Conservation (phyloP, 208 protist species). For the Strigomonas galati region DNA sequence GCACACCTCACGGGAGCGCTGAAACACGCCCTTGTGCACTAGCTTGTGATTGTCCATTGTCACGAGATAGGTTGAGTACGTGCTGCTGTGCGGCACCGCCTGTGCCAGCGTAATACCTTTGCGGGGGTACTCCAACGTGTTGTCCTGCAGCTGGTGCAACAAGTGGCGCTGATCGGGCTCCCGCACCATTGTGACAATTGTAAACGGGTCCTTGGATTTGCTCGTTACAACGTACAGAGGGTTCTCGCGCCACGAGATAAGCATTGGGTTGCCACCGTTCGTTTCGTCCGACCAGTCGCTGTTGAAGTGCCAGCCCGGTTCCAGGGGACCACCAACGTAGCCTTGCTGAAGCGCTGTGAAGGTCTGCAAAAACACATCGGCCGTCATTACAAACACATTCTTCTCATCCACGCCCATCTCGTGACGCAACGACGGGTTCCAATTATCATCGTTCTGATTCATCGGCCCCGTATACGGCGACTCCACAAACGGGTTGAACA, state of each 20-base stretch:
- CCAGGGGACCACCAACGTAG: constrained; percentile 29
- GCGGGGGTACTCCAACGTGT: constrained; percentile 66
- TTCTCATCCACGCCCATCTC: constrained; percentile 28
- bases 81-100: constrained; percentile 29
- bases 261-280: constrained; percentile 71
- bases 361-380: constrained; percentile 76
- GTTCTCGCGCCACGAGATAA: constrained; percentile 83
- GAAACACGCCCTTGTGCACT: constrained; percentile 83
- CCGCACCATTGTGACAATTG: constrained; percentile 65
- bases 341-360: constrained; percentile 74
- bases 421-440: constrained; percentile 30
- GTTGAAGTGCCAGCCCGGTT: constrained; percentile 75
- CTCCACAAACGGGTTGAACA: constrained; percentile 53
- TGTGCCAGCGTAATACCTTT: constrained; percentile 70
- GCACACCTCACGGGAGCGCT: constrained; percentile 83
- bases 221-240: constrained; percentile 85
- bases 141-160: constrained; percentile 30
- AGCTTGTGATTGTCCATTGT: constrained; percentile 76
- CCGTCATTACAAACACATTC: constrained; percentile 35
- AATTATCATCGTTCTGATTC: constrained; percentile 36
- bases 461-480: constrained; percentile 40
- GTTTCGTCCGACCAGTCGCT: constrained; percentile 68
- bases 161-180: constrained; percentile 64
- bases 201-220: constrained; percentile 54
- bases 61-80: constrained; percentile 62